These are phyloP conservation scores for Plasmodium gallinaceum DNA, from an alignment of 169 alveolate genomes.

Conservation along the genomic window DNA sequence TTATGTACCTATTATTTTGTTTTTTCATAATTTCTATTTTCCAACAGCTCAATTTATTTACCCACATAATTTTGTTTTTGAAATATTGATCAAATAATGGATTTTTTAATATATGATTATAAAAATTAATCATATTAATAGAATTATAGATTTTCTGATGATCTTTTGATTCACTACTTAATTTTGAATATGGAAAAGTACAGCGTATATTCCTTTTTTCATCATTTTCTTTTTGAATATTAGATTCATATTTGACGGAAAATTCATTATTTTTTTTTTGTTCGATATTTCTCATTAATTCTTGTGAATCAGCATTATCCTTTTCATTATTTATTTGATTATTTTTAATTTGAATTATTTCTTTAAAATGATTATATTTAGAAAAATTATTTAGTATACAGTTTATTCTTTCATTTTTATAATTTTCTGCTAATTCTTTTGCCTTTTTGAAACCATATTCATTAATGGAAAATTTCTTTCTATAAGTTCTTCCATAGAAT, in stretches of 20 bases:
- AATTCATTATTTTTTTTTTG: background rate
- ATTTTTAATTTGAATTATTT: constrained; percentile 10
- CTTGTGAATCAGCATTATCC: background rate
- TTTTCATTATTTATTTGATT: constrained; percentile 14
- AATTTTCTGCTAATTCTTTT: constrained; percentile 82
- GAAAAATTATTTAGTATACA: constrained; percentile 52
- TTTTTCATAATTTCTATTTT: constrained; percentile 9
- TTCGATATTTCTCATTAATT: background rate
- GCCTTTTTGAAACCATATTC: constrained; percentile 82
- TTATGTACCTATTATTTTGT: background rate
- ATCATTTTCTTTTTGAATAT: no score
- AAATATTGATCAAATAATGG: constrained; percentile 1
- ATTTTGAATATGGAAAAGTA: background rate
- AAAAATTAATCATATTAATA: constrained; percentile 1
- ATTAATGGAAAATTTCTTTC: constrained; percentile 76
- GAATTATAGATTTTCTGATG: background rate
- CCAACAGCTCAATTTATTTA: constrained; percentile 14
- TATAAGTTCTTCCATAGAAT: constrained; percentile 78
- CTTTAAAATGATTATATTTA: background rate
- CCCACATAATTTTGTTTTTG: constrained; percentile 21
- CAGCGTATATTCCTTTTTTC: constrained; percentile 5
- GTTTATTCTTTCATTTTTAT: constrained; percentile 79
- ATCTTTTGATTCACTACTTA: background rate
- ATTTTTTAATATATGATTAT: background rate
- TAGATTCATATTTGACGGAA: no score